Evolutionary conservation across 1,139 yeast genomes (phyloP).

Genomic region (Candida glucosophila): DNA sequence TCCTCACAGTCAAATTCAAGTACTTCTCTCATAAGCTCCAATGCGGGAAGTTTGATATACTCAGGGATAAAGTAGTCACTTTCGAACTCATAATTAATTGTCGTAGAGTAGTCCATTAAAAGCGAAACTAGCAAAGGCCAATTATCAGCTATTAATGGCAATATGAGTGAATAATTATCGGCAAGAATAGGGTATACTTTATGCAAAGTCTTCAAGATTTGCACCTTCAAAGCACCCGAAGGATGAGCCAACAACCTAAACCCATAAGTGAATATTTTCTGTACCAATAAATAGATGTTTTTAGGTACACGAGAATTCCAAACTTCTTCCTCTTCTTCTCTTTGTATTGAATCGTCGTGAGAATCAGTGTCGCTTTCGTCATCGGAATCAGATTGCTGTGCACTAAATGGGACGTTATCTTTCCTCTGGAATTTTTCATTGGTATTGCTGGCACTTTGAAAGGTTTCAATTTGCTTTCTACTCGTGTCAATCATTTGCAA

Average conservation of each 20-base stretch:
- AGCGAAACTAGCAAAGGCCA: slow-evolving; percentile 46
- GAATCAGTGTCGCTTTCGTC: slow-evolving; percentile 23
- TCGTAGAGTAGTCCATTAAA: slow-evolving; percentile 16
- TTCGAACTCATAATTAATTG: slow-evolving; percentile 12
- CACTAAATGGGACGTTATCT: slow-evolving; percentile 27
- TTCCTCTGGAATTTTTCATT: slow-evolving; percentile 17
- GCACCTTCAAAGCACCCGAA: slow-evolving; percentile 46
- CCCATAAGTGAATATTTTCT: slow-evolving; percentile 60
- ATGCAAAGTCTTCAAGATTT: slow-evolving; percentile 44
- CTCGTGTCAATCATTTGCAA: slow-evolving; percentile 31
- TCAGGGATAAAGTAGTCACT: slow-evolving; percentile 5
- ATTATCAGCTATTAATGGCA: slow-evolving; percentile 59
- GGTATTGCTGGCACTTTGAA: too few species aligned
- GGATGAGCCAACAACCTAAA: slow-evolving; percentile 65
- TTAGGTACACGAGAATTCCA: slow-evolving; percentile 67
- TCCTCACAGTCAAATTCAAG: slow-evolving; percentile 21
- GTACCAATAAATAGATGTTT: slow-evolving; percentile 46
- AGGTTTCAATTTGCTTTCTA: slow-evolving; percentile 25
- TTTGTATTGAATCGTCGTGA: slow-evolving; percentile 19
- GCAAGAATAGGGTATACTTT: slow-evolving; percentile 54
- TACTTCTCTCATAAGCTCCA: slow-evolving; percentile 19
- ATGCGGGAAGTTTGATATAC: slow-evolving; percentile 9
- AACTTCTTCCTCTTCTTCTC: slow-evolving; percentile 14
- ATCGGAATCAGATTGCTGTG: slow-evolving; percentile 24
- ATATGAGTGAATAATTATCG: slow-evolving; percentile 45